Evolutionary conservation across 2,329 filamentous ascomycete genomes (phyloP), one percentile per base, ranked within the genome.

Genomic region (Aspergillus sp.): DNA sequence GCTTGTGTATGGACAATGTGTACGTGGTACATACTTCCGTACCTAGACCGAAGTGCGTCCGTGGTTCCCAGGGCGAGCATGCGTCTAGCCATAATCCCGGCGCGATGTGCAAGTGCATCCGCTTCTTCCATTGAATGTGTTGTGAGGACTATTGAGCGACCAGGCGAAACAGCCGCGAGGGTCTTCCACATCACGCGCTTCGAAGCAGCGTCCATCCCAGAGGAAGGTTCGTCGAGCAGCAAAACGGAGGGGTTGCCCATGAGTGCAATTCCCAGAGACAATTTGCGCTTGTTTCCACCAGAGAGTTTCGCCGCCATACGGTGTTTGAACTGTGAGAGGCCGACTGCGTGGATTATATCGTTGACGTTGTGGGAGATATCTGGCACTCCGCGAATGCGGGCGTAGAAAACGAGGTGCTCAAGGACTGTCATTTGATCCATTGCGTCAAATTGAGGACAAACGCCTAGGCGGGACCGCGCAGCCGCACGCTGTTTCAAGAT

Each of bases 111-210:
- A 2, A 98, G 81, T 1, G 92, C 92, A 68, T 96, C 91, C 0
- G 93, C 93, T 75, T 97, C 93, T 72, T 97, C 93, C 92, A 97
- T 96, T 48, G 86, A 90, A 73, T 98, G 93, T 0, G 93, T 97
- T 0, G 93, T 97, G 17, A 98, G 82, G 2, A 98, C 80, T 15
- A 97, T 85, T 0, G 88, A 90, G n/a, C 93, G 84, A 0, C 91
- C 91, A 0, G 86, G 83, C 0, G 89, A 87, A 3, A 93, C 87
- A 1, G 86, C 83, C 3, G 85, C 84, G 1, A 97, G 80, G 0
- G 92, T 96, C 56, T 85, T 85, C 93, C 93, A 97, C 90, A 98
- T 96, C 63, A 96, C 84, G 42, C 93, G 85, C 74, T 97, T 97
- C 0, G 91, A 89, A 0, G 91, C 91, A 0, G 93, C 92, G 66